Base-by-base conservation (phyloP, 2,329 filamentous ascomycete genomes). In the Tolypocladium capitatum region DNA sequence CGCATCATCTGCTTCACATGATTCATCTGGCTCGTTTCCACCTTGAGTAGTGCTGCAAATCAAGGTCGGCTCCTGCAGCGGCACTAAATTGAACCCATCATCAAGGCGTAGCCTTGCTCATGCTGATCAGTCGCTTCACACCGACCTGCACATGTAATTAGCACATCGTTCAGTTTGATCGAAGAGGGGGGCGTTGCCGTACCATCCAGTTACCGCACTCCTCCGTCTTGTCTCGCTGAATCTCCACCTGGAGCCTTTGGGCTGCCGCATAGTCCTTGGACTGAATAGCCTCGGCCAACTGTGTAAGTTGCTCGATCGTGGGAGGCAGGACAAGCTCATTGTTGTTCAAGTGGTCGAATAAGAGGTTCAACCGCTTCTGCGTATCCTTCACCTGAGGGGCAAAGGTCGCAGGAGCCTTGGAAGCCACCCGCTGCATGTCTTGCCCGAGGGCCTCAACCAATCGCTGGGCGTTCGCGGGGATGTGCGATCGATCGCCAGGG, bases 331-430 rank as follows among this genome's bases (percentile, higher is more conserved):
- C 73, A 36, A 96, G 72, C 60, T 97, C 90, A 60, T 90, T 85
- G 55, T 97, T 97, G 74, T 97, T 98, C 43, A 98, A 74, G 64
- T 96, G 89, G 61, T 98, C 91, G 63, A 96, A 97, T n/a, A 98
- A 72, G 45, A 96, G 82, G 58, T 86, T 86, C 50, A 98, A 75
- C 28, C 92, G 82, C 69, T 95, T 95, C 63, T 95, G 87, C 2
- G 90, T 92, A 63, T 97, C 92, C 58, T 88, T 86, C 20, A 98
- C 89, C 63, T 97, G 90, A 14, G 82, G 76, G 53, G 86, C 83
- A 69, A 92, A 96, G 16, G 83, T 82, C n/a, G 83, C 73, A 18
- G 92, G 92, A 1, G 92, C 92, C 56, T 87, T 84, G 31, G 81
- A 70, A 50, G 90, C 90, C 48, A 98, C 86, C 32, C 89, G 85